Evolutionary conservation across 225 moss, liverwort and hornwort genomes (phyloP).

Genomic region (Rhytidiadelphus loreus): DNA sequence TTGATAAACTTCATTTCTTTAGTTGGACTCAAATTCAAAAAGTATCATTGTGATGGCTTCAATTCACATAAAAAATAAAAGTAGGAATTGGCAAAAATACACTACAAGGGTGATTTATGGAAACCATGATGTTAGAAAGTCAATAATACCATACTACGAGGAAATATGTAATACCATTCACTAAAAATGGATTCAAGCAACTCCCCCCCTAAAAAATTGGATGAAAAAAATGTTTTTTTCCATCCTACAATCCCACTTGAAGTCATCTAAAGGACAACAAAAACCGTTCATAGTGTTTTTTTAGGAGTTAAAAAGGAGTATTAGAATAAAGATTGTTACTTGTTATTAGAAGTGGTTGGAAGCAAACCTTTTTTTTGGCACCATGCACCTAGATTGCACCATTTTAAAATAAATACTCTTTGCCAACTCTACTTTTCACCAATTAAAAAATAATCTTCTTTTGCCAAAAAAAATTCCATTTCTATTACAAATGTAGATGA

Average conservation of each 20-base stretch:
- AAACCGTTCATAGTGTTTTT: rapidly evolving
- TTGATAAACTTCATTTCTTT: background rate
- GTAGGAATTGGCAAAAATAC: too few species aligned
- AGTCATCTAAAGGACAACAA: background rate
- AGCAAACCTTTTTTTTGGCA: too few species aligned
- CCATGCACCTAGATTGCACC: too few species aligned
- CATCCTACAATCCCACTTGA: rapidly evolving
- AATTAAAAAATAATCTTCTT: too few species aligned
- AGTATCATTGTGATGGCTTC: background rate
- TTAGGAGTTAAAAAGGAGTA: background rate
- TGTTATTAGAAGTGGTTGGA: background rate
- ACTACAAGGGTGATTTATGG: background rate
- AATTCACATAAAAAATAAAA: background rate
- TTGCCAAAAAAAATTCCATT: too few species aligned
- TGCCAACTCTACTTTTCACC: too few species aligned
- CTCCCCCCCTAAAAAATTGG: background rate
- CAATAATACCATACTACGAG: too few species aligned
- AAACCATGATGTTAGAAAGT: too few species aligned
- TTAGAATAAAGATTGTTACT: rapidly evolving
- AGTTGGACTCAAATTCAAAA: background rate
- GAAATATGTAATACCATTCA: background rate
- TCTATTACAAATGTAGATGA: too few species aligned
- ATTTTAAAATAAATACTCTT: too few species aligned
- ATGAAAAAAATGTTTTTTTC: background rate
- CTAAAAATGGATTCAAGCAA: background rate